Base-by-base conservation (phyloP, 768 basidiomycete genomes). In the Epithele typhae region DNA sequence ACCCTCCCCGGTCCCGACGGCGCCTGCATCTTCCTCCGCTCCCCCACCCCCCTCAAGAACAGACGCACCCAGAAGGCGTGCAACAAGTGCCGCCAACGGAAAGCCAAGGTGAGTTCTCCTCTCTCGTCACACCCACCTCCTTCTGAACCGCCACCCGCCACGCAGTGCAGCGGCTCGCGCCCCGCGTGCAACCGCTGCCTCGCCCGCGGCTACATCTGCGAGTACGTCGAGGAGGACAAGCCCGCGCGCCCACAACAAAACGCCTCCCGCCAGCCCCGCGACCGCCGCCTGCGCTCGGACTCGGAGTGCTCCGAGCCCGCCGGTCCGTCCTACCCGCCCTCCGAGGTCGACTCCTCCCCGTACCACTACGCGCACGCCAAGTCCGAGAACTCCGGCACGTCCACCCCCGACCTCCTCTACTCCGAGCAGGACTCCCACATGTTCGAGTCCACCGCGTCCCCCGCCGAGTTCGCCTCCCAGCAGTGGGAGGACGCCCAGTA, bases 1-100 rank as follows among this genome's bases (percentile, higher is more conserved):
- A 60, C 57, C 9, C 60, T 70, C 5, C 68, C 68, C 0, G 68
- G 68, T 2, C 68, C 68, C 15, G 63, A 69, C 23, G 68, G 68
- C 19, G 55, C 55, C 11, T 69, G 68, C 54, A 55, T 69, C 25
- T 67, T 70, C 57, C 55, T 70, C 25, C 65, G 68, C 39, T 68
- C 67, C 10, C 68, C 68, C 15, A 70, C 68, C 14, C 68, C 68
- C 5, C 46, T 66, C 48, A 66, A 65, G 47, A 63, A 67, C 48
- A 57, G 64, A 36, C 63, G 69, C 22, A 67, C 68, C 10, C 55
- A 59, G 18, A 62, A 64, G 46, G 69, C 69, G 4, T 70, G 69
- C 54, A 60, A 64, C 39, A 65, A 61, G 30, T 70, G 69, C 49
- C 64, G 69, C 22, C 65, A 68, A 48, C 60, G 68, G 25, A 70